phyloP scores from a whole-genome alignment of 2,329 filamentous ascomycete genomes.

The Trichophaea hybrida region DNA sequence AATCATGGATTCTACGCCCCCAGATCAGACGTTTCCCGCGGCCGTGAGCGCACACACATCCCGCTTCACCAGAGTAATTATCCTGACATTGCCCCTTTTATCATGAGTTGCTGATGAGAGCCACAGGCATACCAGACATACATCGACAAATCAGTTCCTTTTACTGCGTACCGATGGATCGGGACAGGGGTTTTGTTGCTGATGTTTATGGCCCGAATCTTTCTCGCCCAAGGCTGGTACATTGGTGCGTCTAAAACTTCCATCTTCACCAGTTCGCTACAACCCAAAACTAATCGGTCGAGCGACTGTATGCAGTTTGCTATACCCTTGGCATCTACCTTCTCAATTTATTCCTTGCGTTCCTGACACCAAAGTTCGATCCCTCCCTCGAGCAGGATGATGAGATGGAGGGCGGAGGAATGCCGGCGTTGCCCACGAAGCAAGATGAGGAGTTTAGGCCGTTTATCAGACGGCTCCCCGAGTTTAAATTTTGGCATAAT shows the following conservation, averaged over 20 bases:
- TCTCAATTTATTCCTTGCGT: conserved; percentile 96
- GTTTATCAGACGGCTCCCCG: conserved; percentile 86
- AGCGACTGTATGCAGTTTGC: conserved; percentile 47
- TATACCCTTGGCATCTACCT: conserved; percentile 98
- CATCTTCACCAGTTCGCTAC: background rate
- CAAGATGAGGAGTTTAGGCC: conserved; percentile 95
- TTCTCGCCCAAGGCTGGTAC: conserved; percentile 94
- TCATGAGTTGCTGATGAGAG: background rate
- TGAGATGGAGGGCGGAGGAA: conserved; percentile 86
- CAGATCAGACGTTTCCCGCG: conserved; percentile 24
- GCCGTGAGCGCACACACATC: conserved; percentile 77
- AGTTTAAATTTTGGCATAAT: conserved; percentile 99
- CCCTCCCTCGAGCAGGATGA: conserved; percentile 89
- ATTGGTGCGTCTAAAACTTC: conserved; percentile 50
- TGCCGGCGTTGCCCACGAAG: conserved; percentile 74
- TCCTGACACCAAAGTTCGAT: conserved; percentile 97
- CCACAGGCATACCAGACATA: conserved; percentile 59
- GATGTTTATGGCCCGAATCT: conserved; percentile 76
- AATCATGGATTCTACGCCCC: conserved; percentile 23
- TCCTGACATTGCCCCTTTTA: conserved; percentile 5
- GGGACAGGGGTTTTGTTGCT: conserved; percentile 62
- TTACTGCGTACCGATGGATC: conserved; percentile 76
- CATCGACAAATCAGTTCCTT: conserved; percentile 86
- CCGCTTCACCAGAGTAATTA: conserved; percentile 53
- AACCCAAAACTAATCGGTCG: background rate